Evolutionary conservation across 345 rosid genomes (phyloP).

Genomic region (Sonneratia alba): DNA sequence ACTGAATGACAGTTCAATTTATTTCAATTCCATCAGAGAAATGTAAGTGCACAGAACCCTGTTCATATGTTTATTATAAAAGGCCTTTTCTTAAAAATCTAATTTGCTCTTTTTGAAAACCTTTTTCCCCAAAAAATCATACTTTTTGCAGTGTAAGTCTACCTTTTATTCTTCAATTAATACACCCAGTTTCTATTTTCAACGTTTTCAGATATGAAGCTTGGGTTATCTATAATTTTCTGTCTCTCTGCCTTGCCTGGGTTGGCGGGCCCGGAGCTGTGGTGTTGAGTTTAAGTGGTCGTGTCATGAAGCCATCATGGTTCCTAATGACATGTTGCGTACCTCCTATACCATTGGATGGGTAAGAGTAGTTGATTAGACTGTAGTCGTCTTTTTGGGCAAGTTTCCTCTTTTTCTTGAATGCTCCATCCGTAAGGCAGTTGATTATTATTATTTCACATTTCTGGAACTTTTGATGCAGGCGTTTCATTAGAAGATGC

Average conservation of each 20-base stretch:
- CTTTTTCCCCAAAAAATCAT: background rate
- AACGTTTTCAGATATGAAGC: slow-evolving; percentile 76
- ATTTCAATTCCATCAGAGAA: slow-evolving; percentile 90
- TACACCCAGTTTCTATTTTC: background rate
- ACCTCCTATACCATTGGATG: slow-evolving; percentile 79
- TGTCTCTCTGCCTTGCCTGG: slow-evolving; percentile 92
- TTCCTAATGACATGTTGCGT: slow-evolving; percentile 90
- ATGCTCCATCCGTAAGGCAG: background rate
- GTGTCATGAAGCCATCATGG: slow-evolving; percentile 75
- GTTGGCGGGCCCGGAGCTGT: slow-evolving; percentile 99
- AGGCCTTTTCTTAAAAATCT: background rate
- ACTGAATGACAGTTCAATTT: slow-evolving; percentile 57
- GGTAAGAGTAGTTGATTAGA: slow-evolving; percentile 42
- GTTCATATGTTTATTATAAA: background rate
- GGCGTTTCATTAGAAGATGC: slow-evolving; percentile 93
- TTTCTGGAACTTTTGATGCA: slow-evolving; percentile 19
- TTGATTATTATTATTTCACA: background rate
- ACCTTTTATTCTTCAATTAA: background rate
- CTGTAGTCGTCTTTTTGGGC: background rate
- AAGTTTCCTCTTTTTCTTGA: background rate
- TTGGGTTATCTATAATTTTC: slow-evolving; percentile 94
- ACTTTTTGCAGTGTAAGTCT: background rate
- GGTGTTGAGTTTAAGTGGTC: slow-evolving; percentile 82
- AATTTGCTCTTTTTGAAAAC: background rate
- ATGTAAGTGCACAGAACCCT: slow-evolving; percentile 46